Evolutionary conservation across 257 asterid species (phyloP), one percentile per base, ranked within the genome.

Genomic region (Echites panduratus): DNA sequence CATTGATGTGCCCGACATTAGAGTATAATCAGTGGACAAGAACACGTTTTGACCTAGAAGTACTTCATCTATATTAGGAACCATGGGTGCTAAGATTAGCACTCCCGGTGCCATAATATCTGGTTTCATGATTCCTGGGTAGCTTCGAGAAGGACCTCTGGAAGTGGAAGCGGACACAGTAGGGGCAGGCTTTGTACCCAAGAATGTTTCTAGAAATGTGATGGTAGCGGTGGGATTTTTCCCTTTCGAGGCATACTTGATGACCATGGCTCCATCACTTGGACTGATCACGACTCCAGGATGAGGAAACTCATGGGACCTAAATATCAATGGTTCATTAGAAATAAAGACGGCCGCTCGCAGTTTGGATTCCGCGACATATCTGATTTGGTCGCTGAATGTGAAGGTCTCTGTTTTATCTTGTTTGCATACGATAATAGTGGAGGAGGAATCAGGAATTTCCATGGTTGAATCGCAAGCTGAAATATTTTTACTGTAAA

Each of bases 391-490:
- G 38, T 45, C 20, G 4, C 4, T 27, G 47, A 44, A 54, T 9
- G 75, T 14, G 45, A 22, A 4, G 4, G 29, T 0, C n/a, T 61
- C 61, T 10, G 26, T 4, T 38, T 41, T 14, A 35, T 44, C 9
- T 29, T 76, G 48, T 57, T 43, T 56, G 45, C 76, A 72, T 44
- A 72, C 59, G 52, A 72, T 14, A 47, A 59, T 59, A 10, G 20
- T 50, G 49, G 13, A 19, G 43, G 0, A 4, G 7, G 41, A 17
- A 8, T 84, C 89, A 5, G 56, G 89, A 87, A 0, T 88, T 29
- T 72, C 11, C 16, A 78, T 81, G 1, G 79, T 74, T 3, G 90
- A 83, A 56, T 73, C 64, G 59, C 94, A 88, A 12, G 77, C 49
- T 0, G 89, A 82, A 65, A 83, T 64, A 0, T 80, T 83, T 54